Percentiles rank a stretch among this genome's conserved stretches.
phyloP scores from a whole-genome alignment of 495 filamentous ascomycete species.

The Filosporella fistucella region DNA sequence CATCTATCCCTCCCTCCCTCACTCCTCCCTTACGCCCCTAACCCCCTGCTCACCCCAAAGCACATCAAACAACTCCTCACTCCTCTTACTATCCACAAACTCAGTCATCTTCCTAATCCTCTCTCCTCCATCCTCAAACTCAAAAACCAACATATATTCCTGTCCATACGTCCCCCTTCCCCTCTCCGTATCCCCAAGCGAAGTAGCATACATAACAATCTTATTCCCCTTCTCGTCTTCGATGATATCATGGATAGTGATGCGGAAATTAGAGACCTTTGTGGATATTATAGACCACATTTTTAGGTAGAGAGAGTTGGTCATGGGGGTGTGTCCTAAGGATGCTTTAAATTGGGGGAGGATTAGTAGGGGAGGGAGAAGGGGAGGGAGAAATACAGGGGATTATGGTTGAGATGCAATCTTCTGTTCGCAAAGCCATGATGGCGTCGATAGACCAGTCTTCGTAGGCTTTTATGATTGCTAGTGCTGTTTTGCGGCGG shows the following conservation, averaged over 20 bases:
- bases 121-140: constrained; percentile 9
- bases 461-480: constrained; percentile 1
- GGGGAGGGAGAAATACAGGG: neutral
- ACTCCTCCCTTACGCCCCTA: neutral
- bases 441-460: neutral
- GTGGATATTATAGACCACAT: neutral
- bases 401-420: neutral
- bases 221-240: constrained; percentile 3
- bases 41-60: neutral
- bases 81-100: constrained; percentile 5
- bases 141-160: constrained; percentile 8
- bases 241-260: constrained; percentile 4
- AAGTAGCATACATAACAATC: neutral
- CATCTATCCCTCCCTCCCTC: too few species aligned
- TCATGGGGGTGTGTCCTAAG: neutral
- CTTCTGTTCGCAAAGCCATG: neutral
- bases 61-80: constrained; percentile 1
- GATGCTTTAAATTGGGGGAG: too few species aligned
- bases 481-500: neutral
- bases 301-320: constrained; percentile 1
- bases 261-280: constrained; percentile 4
- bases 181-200: neutral
- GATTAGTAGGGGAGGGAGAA: neutral
- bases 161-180: constrained; percentile 7
- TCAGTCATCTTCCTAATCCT: constrained; percentile 8